These are phyloP conservation scores for Diaporthe amygdali DNA, from an alignment of 2,329 filamentous ascomycete genomes.

Conservation along the genomic window DNA sequence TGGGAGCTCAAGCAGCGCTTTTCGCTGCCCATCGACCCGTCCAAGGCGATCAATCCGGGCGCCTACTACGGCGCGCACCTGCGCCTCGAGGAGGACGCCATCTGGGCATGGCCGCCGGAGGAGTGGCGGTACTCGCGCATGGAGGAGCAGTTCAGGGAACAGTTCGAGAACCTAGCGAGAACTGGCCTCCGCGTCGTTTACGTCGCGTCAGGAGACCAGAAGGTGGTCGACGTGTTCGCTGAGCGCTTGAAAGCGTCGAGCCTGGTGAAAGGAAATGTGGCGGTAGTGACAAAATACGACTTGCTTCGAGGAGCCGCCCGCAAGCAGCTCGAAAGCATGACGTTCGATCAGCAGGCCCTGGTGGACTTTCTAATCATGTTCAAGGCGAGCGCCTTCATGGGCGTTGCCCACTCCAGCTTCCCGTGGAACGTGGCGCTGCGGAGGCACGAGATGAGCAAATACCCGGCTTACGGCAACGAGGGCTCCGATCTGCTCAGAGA, in stretches of 20 bases:
- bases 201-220: conserved; percentile 36
- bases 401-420: conserved; percentile 39
- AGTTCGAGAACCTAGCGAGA: conserved; percentile 32
- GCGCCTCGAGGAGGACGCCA: conserved; percentile 37
- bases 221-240: conserved; percentile 34
- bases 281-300: conserved; percentile 38
- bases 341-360: conserved; percentile 40
- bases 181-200: conserved; percentile 34
- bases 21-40: conserved; percentile 31
- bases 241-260: conserved; percentile 20
- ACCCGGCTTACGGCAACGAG: conserved; percentile 32
- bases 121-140: conserved; percentile 37
- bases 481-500: conserved; percentile 37
- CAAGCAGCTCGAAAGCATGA: conserved; percentile 30
- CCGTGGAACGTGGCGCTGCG: conserved; percentile 39
- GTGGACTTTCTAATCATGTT: conserved; percentile 40
- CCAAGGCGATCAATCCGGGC: conserved; percentile 29
- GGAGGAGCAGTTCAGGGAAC: conserved; percentile 37
- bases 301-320: conserved; percentile 30
- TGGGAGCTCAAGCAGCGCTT: conserved; percentile 30
- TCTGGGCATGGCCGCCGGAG: conserved; percentile 35
- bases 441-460: conserved; percentile 38
- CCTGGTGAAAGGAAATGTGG: conserved; percentile 25
- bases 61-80: conserved; percentile 39
- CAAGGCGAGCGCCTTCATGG: conserved; percentile 39